Evolutionary conservation across 495 filamentous ascomycete genomes (phyloP).

Genomic region (Penicillium salamii): DNA sequence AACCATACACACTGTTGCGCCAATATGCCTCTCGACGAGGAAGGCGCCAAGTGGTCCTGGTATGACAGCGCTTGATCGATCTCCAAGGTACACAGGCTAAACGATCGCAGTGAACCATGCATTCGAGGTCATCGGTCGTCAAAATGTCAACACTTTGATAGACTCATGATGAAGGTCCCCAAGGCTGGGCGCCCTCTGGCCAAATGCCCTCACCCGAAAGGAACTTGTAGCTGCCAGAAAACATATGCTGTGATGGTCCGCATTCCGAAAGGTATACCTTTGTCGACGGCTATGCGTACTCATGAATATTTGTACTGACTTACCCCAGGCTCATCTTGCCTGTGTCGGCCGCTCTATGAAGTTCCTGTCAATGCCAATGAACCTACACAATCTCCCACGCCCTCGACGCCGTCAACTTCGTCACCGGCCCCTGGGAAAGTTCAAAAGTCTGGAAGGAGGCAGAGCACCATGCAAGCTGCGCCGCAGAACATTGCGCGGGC

Average conservation of each 20-base stretch:
- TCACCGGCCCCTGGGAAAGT: constrained; percentile 21
- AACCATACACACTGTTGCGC: background rate
- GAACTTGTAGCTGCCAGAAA: constrained; percentile 56
- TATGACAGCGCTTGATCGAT: constrained; percentile 16
- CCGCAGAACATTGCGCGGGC: constrained; percentile 28
- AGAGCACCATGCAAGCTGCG: constrained; percentile 25
- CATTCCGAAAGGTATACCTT: constrained; percentile 43
- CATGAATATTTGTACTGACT: constrained; percentile 8
- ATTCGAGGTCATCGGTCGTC: constrained; percentile 85
- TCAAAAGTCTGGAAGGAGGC: constrained; percentile 27
- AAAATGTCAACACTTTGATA: constrained; percentile 73
- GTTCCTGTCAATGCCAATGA: constrained; percentile 23
- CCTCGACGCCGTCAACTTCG: constrained; percentile 8
- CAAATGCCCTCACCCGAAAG: constrained; percentile 70
- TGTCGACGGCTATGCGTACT: background rate
- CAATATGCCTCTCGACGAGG: constrained; percentile 49
- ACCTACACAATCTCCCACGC: constrained; percentile 11
- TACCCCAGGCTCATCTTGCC: constrained; percentile 31
- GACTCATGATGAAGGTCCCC: constrained; percentile 73
- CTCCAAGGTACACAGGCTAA: constrained; percentile 3
- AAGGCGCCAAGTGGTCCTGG: constrained; percentile 53
- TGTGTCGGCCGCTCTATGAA: constrained; percentile 43
- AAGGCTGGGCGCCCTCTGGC: constrained; percentile 78
- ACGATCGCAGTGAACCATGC: constrained; percentile 63
- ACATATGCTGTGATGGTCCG: constrained; percentile 51